phyloP scores from a whole-genome alignment of 2,329 filamentous ascomycete species.

The Dothiorella sarmentorum region DNA sequence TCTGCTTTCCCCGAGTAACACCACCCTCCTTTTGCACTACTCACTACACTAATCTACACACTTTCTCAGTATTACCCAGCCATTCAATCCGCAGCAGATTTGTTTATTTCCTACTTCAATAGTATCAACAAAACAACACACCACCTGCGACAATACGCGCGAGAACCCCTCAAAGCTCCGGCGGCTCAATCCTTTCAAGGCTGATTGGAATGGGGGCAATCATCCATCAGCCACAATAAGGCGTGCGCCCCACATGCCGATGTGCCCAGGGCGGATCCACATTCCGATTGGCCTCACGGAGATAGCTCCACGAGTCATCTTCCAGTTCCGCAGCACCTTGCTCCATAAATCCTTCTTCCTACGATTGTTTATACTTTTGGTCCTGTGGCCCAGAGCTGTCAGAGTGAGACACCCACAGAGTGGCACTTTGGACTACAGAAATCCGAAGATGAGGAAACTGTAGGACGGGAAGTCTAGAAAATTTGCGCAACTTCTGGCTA shows the following conservation, averaged over 20 bases:
- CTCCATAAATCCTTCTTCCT: not conserved
- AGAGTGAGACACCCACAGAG: too few species aligned
- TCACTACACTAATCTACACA: too few species aligned
- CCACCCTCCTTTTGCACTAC: not conserved
- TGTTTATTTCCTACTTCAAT: too few species aligned
- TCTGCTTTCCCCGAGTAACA: too few species aligned
- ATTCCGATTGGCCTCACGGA: not conserved
- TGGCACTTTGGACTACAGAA: too few species aligned
- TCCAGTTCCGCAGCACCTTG: too few species aligned
- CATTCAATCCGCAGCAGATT: not conserved
- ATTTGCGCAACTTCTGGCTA: too few species aligned
- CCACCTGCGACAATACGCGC: not conserved
- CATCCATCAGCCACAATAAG: not conserved
- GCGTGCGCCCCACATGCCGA: not conserved
- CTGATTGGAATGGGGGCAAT: not conserved
- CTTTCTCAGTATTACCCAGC: too few species aligned
- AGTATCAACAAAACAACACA: too few species aligned
- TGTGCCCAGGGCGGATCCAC: constrained; percentile 1
- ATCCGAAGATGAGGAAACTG: too few species aligned
- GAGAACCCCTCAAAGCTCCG: not conserved
- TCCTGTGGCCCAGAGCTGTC: not conserved
- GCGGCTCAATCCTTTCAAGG: not conserved
- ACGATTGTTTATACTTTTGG: not conserved
- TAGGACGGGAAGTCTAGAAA: too few species aligned
- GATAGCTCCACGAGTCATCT: not conserved